phyloP scores from a whole-genome alignment of 768 basidiomycete genomes.

The Trametes cingulata region DNA sequence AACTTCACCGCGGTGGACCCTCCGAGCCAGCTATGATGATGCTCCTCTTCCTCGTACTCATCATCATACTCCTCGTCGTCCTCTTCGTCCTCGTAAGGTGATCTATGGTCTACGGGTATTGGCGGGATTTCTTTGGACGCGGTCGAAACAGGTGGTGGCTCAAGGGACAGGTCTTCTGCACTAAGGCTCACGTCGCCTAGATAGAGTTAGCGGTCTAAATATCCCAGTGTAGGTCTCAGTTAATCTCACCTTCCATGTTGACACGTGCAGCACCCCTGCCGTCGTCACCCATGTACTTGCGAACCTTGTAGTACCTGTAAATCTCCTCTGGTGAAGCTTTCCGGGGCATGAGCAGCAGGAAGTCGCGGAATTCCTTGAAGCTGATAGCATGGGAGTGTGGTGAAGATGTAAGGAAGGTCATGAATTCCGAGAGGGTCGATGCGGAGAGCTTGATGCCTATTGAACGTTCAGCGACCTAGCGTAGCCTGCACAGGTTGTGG shows the following conservation, averaged over 20 bases:
- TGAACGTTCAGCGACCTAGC: neutral
- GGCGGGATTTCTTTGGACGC: conserved; percentile 14
- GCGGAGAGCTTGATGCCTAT: conserved; percentile 73
- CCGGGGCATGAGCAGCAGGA: conserved; percentile 83
- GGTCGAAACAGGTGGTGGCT: conserved; percentile 11
- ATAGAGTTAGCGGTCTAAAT: conserved; percentile 7
- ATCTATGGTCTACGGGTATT: conserved; percentile 27
- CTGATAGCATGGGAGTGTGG: conserved; percentile 68
- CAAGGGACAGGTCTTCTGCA: conserved; percentile 64
- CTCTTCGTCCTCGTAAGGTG: conserved; percentile 33
- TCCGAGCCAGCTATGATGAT: conserved; percentile 61
- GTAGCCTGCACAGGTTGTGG: neutral
- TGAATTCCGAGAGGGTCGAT: conserved; percentile 77
- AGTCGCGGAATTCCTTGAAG: conserved; percentile 88
- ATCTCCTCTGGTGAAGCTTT: conserved; percentile 82
- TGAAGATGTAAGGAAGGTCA: conserved; percentile 73
- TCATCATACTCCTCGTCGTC: conserved; percentile 44
- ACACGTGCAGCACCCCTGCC: conserved; percentile 77
- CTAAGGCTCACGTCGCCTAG: conserved; percentile 78
- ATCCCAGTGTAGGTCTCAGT: neutral
- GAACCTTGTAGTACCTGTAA: conserved; percentile 77
- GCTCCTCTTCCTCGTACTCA: conserved; percentile 58
- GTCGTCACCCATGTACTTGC: conserved; percentile 69
- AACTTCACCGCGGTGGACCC: conserved; percentile 82
- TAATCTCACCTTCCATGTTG: conserved; percentile 79